A percentile compares a stretch with the other conserved stretches of the same genome.
phyloP scores from a whole-genome alignment of 169 alveolate species.

The Eimeria maxima region DNA sequence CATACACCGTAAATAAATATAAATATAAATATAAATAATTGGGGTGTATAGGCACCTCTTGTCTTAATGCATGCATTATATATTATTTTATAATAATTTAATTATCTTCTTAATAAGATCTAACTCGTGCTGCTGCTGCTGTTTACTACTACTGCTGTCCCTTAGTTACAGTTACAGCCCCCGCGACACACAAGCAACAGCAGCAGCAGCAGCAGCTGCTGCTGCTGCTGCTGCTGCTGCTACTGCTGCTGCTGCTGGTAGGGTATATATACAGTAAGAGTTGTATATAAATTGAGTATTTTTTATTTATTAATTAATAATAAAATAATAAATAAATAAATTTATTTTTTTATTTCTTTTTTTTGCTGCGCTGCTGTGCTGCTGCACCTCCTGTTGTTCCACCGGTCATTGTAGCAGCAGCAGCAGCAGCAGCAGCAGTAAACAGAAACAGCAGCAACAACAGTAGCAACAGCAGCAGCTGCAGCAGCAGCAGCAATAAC shows the following conservation, averaged over 20 bases:
- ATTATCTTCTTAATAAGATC: too few species aligned
- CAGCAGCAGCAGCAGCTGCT: background rate
- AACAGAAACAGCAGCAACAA: background rate
- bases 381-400: conserved; percentile 4
- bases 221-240: background rate
- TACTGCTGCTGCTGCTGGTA: background rate
- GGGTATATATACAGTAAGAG: background rate
- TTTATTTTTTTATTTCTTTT: background rate
- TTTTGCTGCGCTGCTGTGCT: conserved; percentile 5
- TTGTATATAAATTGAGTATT: too few species aligned
- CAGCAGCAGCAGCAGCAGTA: too few species aligned
- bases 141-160: background rate
- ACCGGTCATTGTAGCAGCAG: background rate
- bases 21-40: too few species aligned
- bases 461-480: background rate
- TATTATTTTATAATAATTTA: too few species aligned
- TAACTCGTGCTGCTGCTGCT: background rate
- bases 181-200: background rate
- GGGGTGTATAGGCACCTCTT: too few species aligned
- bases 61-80: too few species aligned
- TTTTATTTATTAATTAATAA: too few species aligned
- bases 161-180: background rate
- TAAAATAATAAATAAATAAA: background rate
- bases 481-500: background rate
- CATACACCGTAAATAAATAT: too few species aligned